Base-by-base conservation (phyloP, 371 early-diverging fungal species). In the Saksenaea vasiformis region DNA sequence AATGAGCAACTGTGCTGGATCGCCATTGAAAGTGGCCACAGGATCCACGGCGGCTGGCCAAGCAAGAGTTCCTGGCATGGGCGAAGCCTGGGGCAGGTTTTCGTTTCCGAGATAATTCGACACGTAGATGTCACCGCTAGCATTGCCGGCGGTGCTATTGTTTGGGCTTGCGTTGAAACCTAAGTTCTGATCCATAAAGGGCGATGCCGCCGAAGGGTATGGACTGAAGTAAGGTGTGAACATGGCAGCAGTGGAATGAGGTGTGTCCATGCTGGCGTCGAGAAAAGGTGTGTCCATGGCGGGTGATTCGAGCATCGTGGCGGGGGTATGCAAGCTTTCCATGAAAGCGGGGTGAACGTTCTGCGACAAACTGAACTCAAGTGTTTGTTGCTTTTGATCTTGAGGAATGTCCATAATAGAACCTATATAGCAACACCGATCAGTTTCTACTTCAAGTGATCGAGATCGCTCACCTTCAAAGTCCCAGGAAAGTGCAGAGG, bases 261-360 rank as follows among this genome's bases (percentile, higher is more conserved):
- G 77, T 56, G 74, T 78, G 24, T 66, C 61, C 53, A 69, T 57
- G 34, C 65, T 63, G 38, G 66, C 28, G 54, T 73, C 77, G 24
- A 74, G 57, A 62, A 65, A 74, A 27, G 78, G 78, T 27, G 78
- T 75, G 39, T 58, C 64, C 71, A 75, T 75, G 47, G 64, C 53
- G 22, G 75, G 75, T n/a, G 75, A 70, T 34, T 72, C 65, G 22
- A 19, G 22, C 51, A 47, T 19, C 4, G 51, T 8, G 22, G 22
- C 22, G n/a, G 51, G n/a, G 10, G 51, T 4, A 10, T 47, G 22
- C 22, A 47, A 19, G 22, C 9, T 22, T 17, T 47, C 22, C 51
- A 47, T 47, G 22, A 47, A 47, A 7, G 22, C 10, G 22, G 0
- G 24, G 9, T 22, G 4, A 8, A 5, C 24, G 10, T n/a, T n/a